These are phyloP conservation scores for Wickerhamiella bombiphila DNA, from an alignment of 805 yeast genomes.

Conservation along the genomic window DNA sequence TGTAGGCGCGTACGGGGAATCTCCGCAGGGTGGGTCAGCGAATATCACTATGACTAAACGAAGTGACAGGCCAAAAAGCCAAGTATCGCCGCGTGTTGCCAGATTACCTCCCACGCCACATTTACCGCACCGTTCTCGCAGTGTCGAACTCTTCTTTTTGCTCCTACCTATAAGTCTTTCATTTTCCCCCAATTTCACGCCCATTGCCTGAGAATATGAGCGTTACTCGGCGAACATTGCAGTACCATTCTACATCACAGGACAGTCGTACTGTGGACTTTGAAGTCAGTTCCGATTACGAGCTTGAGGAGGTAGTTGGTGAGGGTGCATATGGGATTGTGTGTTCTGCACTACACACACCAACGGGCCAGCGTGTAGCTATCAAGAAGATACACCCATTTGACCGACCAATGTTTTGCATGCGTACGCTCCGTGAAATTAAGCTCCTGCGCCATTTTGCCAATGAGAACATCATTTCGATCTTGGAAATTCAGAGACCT, in stretches of 20 bases:
- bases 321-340: slow-evolving; percentile 97
- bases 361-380: slow-evolving; percentile 81
- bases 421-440: slow-evolving; percentile 78
- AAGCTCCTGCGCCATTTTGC: slow-evolving; percentile 78
- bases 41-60: too few species aligned
- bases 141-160: too few species aligned
- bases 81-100: too few species aligned
- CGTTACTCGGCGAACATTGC: slow-evolving; percentile 1
- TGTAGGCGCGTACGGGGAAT: too few species aligned
- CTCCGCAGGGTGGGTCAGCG: too few species aligned
- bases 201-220: not conserved
- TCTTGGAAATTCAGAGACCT: slow-evolving; percentile 82
- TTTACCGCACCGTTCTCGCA: too few species aligned
- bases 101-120: too few species aligned
- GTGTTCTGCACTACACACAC: slow-evolving; percentile 72
- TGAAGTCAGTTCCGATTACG: slow-evolving; percentile 78
- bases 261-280: slow-evolving; percentile 37
- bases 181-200: too few species aligned
- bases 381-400: slow-evolving; percentile 90
- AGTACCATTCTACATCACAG: slow-evolving; percentile 11
- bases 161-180: too few species aligned
- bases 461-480: slow-evolving; percentile 84
- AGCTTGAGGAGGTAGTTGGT: slow-evolving; percentile 72
- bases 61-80: too few species aligned
- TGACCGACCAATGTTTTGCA: slow-evolving; percentile 73